Conservation (phyloP, 257 asterid genomes). For the Agastache rugosa region DNA sequence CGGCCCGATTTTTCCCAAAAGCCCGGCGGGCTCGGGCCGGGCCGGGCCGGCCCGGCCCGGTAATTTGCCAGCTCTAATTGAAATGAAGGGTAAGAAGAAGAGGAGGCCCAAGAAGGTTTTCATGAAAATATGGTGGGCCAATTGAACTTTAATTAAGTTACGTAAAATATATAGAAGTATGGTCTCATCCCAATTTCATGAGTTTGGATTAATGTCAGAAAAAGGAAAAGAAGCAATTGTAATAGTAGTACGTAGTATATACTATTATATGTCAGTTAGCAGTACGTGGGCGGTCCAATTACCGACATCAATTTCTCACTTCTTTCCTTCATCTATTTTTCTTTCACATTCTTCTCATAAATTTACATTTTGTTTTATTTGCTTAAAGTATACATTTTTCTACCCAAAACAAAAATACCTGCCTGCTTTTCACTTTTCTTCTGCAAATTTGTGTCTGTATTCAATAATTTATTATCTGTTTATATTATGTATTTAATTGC, state of each 20-base stretch:
- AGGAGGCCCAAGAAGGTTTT: neutral
- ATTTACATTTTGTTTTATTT: neutral
- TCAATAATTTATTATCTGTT: too few species aligned
- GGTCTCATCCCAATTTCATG: neutral
- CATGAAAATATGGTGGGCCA: slow-evolving; percentile 27
- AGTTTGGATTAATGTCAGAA: slow-evolving; percentile 24
- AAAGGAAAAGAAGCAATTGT: neutral
- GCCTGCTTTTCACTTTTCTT: neutral
- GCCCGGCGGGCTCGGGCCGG: too few species aligned
- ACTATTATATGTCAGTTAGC: neutral
- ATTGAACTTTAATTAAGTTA: neutral
- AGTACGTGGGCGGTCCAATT: slow-evolving; percentile 29
- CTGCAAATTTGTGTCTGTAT: neutral
- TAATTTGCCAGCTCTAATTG: too few species aligned
- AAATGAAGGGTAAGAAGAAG: too few species aligned
- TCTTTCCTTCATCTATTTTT: neutral
- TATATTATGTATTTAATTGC: too few species aligned
- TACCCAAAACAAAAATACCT: neutral
- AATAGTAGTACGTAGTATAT: too few species aligned
- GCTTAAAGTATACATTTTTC: neutral
- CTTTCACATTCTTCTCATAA: neutral
- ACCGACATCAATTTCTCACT: slow-evolving; percentile 22
- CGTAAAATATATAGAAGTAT: neutral
- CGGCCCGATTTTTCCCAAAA: too few species aligned
- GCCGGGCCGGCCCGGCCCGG: too few species aligned